phyloP scores from a whole-genome alignment of 164 flowering plant species.

The Sextonia rubra region DNA sequence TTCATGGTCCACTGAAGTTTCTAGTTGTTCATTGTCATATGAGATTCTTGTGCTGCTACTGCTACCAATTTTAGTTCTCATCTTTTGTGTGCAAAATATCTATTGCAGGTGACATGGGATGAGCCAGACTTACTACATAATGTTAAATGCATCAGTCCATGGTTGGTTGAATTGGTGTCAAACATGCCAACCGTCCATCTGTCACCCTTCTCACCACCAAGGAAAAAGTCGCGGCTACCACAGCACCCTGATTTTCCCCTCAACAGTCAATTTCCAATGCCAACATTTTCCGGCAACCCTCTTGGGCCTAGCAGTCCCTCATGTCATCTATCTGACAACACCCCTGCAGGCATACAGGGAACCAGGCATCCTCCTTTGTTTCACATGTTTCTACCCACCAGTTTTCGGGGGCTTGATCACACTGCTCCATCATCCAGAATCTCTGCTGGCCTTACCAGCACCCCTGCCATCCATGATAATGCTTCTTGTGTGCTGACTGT shows the following conservation, averaged over 20 bases:
- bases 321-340: constrained; percentile 56
- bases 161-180: constrained; percentile 92
- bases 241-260: constrained; percentile 54
- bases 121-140: constrained; percentile 92
- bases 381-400: constrained; percentile 41
- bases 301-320: constrained; percentile 61
- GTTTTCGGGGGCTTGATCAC: constrained; percentile 35
- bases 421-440: constrained; percentile 27
- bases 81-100: neutral
- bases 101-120: constrained; percentile 87
- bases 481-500: constrained; percentile 73
- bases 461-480: constrained; percentile 34
- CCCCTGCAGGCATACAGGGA: constrained; percentile 99
- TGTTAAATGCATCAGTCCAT: constrained; percentile 89
- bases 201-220: constrained; percentile 75
- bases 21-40: neutral
- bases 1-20: neutral
- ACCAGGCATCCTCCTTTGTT: constrained; percentile 96
- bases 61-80: neutral
- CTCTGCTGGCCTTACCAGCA: constrained; percentile 24
- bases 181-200: constrained; percentile 69
- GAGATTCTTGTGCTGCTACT: neutral
- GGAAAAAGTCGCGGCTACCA: constrained; percentile 69
- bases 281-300: constrained; percentile 56
- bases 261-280: constrained; percentile 45